Base-by-base conservation (phyloP, 1,284 basidiomycete species). In the Ceratobasidium sp. region DNA sequence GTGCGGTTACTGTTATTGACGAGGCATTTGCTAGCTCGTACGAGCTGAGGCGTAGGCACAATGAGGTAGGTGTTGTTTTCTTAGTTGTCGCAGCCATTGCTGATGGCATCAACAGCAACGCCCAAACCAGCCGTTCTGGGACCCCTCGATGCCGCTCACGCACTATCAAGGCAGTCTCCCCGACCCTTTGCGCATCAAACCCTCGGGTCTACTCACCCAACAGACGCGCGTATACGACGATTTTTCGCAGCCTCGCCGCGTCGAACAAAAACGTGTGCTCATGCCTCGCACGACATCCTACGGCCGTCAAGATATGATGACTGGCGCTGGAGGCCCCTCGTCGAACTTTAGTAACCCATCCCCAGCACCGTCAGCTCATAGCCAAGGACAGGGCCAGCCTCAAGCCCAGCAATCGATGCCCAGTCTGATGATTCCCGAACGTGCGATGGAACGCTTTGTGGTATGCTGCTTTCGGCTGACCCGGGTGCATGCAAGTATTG, bases 151-250 rank as follows among this genome's bases (percentile, higher is more conserved):
- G 39, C 87, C 89, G 28, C 86, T 88, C 21, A 88, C 91, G 39
- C 91, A 89, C 76, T 96, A 96, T 78, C 87, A 90, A 36, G 84
- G 88, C 1, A 89, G 86, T 69, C 86, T 99, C 39, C 97, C 97
- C 0, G 96, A 98, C 78, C 90, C 93, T 28, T 84, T 99, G 50
- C 89, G 95, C 34, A 88, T 99, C 78, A 92, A 93, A 77, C 85
- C 90, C 9, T 89, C 86, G 53, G 97, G 97, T 57, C 84, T 99
- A 3, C 90, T 93, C 74, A 84, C 88, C 21, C 87, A 89, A 75
- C 97, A 99, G 81, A 83, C 92, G 50, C 88, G 89, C 70, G 96
- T 99, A 3, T 99, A 99, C 81, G 96, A 98, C 77, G 97, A 98
- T 78, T 98, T 99, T 78, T 69, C 64, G 36, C 64, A 69, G 50